phyloP scores from a whole-genome alignment of 1,139 yeast species.

The Arxiozyma slooffiae region DNA sequence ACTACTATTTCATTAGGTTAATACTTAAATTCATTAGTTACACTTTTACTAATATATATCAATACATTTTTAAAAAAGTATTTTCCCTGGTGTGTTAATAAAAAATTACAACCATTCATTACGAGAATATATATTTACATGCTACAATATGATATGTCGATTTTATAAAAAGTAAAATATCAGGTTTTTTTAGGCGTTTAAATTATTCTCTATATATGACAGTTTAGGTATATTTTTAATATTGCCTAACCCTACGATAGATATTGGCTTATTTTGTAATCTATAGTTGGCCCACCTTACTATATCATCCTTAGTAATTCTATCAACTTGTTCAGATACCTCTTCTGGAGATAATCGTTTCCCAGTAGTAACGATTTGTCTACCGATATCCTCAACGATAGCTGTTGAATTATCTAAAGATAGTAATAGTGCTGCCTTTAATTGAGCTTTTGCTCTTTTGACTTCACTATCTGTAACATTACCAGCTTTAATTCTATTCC shows the following conservation, averaged over 20 bases:
- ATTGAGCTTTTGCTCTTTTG: slow-evolving; percentile 86
- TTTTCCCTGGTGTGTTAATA: not conserved
- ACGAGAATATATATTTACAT: not conserved
- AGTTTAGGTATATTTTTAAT: slow-evolving; percentile 37
- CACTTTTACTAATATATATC: too few relatives aligned
- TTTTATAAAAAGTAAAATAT: not conserved
- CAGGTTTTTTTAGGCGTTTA: not conserved
- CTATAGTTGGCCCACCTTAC: slow-evolving; percentile 82
- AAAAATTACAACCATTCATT: too few relatives aligned
- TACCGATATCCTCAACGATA: slow-evolving; percentile 94
- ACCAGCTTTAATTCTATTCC: slow-evolving; percentile 77
- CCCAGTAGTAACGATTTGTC: slow-evolving; percentile 94
- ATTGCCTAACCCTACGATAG: slow-evolving; percentile 85
- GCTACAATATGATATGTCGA: not conserved
- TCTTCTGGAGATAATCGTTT: slow-evolving; percentile 84
- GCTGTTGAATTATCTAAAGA: slow-evolving; percentile 94
- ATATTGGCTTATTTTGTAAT: slow-evolving; percentile 68
- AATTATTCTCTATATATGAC: slow-evolving; percentile 16
- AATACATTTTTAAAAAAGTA: too few relatives aligned
- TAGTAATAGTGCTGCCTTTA: slow-evolving; percentile 80
- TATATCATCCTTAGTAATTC: slow-evolving; percentile 70
- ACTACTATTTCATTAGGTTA: too few relatives aligned
- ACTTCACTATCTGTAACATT: slow-evolving; percentile 75
- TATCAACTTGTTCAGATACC: slow-evolving; percentile 74
- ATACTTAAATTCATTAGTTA: too few relatives aligned